Conservation (phyloP, 768 basidiomycete genomes). For the Leccinum uliginosum region DNA sequence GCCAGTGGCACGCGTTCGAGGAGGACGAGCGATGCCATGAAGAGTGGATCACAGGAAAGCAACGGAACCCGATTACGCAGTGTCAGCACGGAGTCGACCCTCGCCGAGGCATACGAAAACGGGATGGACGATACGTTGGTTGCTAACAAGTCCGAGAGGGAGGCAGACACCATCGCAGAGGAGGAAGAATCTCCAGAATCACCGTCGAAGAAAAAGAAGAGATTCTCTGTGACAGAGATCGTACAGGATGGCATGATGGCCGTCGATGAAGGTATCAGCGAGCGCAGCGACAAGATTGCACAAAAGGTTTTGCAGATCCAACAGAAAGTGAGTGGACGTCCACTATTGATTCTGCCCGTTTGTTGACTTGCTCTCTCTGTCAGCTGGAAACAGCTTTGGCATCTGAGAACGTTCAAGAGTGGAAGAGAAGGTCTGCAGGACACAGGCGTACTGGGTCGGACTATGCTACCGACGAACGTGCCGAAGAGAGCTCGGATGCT, state of each 20-base stretch:
- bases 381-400: constrained; percentile 76
- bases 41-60: constrained; percentile 30
- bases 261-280: constrained; percentile 81
- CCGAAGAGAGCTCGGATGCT: constrained; percentile 51
- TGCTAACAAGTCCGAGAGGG: constrained; percentile 36
- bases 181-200: constrained; percentile 46
- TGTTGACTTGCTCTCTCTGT: constrained; percentile 6
- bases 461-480: constrained; percentile 45
- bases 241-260: constrained; percentile 78
- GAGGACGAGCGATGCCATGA: constrained; percentile 55
- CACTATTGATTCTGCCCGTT: neutral
- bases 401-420: constrained; percentile 43
- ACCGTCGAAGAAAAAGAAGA: constrained; percentile 54
- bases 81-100: constrained; percentile 74
- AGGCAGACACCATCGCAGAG: constrained; percentile 53
- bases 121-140: constrained; percentile 36
- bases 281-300: constrained; percentile 82
- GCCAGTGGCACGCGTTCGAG: constrained; percentile 49
- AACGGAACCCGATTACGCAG: constrained; percentile 51
- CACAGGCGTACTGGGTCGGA: constrained; percentile 22
- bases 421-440: constrained; percentile 28
- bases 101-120: constrained; percentile 62
- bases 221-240: constrained; percentile 71
- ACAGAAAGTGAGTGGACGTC: constrained; percentile 63
- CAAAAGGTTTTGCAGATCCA: constrained; percentile 87